Evolutionary conservation across 176 grass and related monocot genomes (phyloP).

Genomic region (Carex kokanica): DNA sequence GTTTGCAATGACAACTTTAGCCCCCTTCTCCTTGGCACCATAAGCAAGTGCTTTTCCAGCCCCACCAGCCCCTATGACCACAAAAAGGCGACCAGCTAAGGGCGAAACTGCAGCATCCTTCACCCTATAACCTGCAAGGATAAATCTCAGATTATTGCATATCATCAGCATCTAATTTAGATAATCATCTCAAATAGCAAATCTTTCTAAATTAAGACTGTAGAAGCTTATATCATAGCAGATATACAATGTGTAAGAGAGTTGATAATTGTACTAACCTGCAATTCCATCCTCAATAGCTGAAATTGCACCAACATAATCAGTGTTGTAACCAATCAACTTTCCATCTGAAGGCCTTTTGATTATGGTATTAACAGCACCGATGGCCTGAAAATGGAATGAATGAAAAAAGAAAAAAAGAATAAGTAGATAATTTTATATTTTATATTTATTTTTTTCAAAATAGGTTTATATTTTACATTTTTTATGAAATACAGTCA

Average conservation of each 20-base stretch:
- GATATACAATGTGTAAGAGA: slow-evolving; percentile 1
- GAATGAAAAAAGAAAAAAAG: slow-evolving; percentile 14
- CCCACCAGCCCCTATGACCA: slow-evolving; percentile 93
- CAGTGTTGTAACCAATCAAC: slow-evolving; percentile 93
- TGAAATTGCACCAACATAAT: slow-evolving; percentile 97
- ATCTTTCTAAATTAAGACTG: not conserved
- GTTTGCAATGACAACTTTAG: slow-evolving; percentile 92
- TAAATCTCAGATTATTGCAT: slow-evolving; percentile 6
- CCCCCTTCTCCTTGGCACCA: slow-evolving; percentile 95
- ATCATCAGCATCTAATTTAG: slow-evolving; percentile 12
- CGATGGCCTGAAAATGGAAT: slow-evolving; percentile 57
- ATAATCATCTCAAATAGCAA: not conserved
- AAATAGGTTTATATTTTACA: not conserved
- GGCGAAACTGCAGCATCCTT: slow-evolving; percentile 46
- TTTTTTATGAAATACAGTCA: slow-evolving; percentile 4
- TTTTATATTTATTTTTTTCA: not conserved
- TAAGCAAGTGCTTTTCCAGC: slow-evolving; percentile 97
- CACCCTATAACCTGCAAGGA: slow-evolving; percentile 42
- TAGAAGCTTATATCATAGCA: not conserved
- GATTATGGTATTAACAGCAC: slow-evolving; percentile 95
- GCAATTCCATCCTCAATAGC: slow-evolving; percentile 98
- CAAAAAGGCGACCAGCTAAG: slow-evolving; percentile 65
- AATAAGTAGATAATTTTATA: slow-evolving; percentile 10
- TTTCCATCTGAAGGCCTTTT: slow-evolving; percentile 67
- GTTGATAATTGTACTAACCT: slow-evolving; percentile 48